These are phyloP conservation scores for Diaporthe citriasiana DNA, from an alignment of 2,329 filamentous ascomycete genomes.

Conservation along the genomic window DNA sequence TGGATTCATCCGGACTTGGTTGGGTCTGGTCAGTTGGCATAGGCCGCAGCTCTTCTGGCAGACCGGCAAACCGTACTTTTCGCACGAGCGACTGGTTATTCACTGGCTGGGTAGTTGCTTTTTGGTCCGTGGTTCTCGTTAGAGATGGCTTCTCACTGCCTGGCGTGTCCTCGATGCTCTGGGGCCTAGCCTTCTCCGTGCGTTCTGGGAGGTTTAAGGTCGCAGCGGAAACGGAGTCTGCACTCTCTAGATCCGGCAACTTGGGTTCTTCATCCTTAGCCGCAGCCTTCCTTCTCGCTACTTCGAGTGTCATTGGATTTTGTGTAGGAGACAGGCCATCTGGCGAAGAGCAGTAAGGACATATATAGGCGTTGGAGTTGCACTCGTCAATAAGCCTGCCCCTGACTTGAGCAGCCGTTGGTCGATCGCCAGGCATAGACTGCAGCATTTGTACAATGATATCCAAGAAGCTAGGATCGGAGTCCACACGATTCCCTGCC, in stretches of 20 bases:
- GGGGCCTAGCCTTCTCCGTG: background rate
- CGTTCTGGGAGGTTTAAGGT: background rate
- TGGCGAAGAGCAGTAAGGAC: background rate
- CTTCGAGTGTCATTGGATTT: background rate
- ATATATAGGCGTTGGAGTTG: background rate
- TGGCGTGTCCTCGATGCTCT: background rate
- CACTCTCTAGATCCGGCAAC: background rate
- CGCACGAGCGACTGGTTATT: background rate
- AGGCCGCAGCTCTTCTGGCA: background rate
- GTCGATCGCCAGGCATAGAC: background rate
- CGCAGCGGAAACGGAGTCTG: background rate
- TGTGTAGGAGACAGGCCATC: background rate
- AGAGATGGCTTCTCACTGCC: background rate
- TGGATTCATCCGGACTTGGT: background rate
- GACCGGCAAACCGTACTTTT: slow-evolving; percentile 6
- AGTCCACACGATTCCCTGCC: background rate
- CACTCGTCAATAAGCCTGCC: background rate
- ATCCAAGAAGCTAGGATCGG: background rate
- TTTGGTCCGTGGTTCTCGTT: background rate
- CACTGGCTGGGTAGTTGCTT: background rate
- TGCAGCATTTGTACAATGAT: background rate
- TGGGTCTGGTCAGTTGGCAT: background rate
- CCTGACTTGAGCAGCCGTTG: slow-evolving; percentile 5
- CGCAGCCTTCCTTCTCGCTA: background rate
- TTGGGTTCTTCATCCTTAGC: background rate